Base-by-base conservation (phyloP, 2,329 filamentous ascomycete species). In the Colletotrichum sp. region DNA sequence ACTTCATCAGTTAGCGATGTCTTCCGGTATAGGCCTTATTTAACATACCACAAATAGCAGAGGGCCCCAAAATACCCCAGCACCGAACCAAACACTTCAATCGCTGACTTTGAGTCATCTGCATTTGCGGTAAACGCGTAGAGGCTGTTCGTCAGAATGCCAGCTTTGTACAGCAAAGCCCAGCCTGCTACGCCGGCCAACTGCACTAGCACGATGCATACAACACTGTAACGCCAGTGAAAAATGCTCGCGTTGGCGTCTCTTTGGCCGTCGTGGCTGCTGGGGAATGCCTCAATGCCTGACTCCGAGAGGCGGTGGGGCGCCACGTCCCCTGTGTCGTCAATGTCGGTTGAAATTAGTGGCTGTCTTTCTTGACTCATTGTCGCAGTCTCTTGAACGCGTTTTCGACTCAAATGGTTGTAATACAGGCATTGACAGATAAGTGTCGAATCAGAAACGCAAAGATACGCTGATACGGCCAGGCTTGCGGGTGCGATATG, bases 351-450 rank as follows among this genome's bases (percentile, higher is more conserved):
- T 52, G 44, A 52, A 3, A 52, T 52, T 1, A 52, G n/a, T 21
- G 44, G 44, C n/a, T 60, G 68, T 24, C 28, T 24, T 18, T 66
- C 36, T 21, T 26, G 67, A 24, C 44, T 52, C 44, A 52, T 52
- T 6, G 44, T 21, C n/a, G n/a, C 44, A 21, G 18, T 52, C 12
- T 21, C 44, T 21, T 52, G 21, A 28, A 62, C 24, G 30, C 30
- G 16, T 8, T 68, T 68, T 28, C 18, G 5, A 24, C 18, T 68
- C 12, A 57, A 12, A 0, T n/a, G 49, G 34, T 75, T 75, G 16
- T 72, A 75, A 24, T 75, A 75, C 4, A 75, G 16, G 15, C 68
- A 75, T 32, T 72, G 68, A 24, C 72, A 75, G 34, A 75, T 75
- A 16, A 75, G 72, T n/a, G 72, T 67, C 3, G 72, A 62, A 36